These are phyloP conservation scores for Vitis rotundifolia DNA, from an alignment of 164 flowering plant species.

Conservation along the genomic window DNA sequence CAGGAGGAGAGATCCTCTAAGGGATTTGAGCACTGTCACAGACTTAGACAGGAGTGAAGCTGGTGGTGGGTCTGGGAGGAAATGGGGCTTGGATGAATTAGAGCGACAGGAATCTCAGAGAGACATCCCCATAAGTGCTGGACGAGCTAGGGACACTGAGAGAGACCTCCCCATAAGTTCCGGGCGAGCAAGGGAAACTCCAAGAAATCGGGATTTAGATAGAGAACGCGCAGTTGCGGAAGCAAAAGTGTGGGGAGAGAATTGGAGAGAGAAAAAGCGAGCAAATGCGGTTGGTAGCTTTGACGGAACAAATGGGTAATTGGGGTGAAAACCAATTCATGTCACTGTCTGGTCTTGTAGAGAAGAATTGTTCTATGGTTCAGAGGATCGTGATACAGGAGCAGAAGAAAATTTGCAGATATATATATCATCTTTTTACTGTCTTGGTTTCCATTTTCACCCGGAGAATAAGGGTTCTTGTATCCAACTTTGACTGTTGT, in stretches of 20 bases:
- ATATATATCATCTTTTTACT: conserved; percentile 16
- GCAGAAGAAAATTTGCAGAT: conserved; percentile 3
- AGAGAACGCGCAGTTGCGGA: conserved; percentile 86
- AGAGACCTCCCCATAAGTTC: conserved; percentile 36
- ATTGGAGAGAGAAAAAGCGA: conserved; percentile 77
- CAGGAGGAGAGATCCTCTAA: conserved; percentile 45
- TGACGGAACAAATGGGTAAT: conserved; percentile 58
- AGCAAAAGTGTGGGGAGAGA: conserved; percentile 93
- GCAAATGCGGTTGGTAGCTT: conserved; percentile 57
- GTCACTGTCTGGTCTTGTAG: neutral
- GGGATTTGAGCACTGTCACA: conserved; percentile 42
- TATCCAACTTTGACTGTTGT: conserved; percentile 23
- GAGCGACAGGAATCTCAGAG: conserved; percentile 63
- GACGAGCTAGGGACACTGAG: conserved; percentile 43
- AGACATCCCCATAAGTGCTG: conserved; percentile 52
- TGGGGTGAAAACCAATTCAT: neutral
- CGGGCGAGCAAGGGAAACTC: conserved; percentile 49
- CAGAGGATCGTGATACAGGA: neutral
- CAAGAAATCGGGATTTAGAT: conserved; percentile 67
- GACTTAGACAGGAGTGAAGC: conserved; percentile 54
- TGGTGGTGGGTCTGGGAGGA: conserved; percentile 73
- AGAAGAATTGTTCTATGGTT: neutral
- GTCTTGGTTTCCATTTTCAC: conserved; percentile 16
- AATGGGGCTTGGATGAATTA: conserved; percentile 57
- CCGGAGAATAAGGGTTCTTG: conserved; percentile 21